phyloP scores from a whole-genome alignment of 1,284 basidiomycete species.

The Amylostereum chailletii region DNA sequence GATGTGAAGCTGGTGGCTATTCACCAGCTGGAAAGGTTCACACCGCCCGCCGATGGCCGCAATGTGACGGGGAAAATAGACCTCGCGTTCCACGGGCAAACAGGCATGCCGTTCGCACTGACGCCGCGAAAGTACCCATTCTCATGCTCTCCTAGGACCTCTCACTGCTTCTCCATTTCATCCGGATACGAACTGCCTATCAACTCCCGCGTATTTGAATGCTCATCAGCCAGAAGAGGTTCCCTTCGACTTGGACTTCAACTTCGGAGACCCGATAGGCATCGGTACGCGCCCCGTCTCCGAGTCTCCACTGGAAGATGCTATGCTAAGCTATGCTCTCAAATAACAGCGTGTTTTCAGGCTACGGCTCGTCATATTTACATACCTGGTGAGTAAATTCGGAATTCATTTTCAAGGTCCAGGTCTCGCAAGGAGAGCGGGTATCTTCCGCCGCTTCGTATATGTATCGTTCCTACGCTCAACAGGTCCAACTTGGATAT shows the following conservation, averaged over 20 bases:
- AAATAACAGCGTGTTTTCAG: too few species aligned
- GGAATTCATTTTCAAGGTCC: background rate
- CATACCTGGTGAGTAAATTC: slow-evolving; percentile 12
- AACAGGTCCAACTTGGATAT: slow-evolving; percentile 11
- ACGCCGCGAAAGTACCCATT: background rate
- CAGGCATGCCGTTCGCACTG: background rate
- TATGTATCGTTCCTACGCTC: slow-evolving; percentile 12
- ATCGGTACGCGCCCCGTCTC: slow-evolving; percentile 9
- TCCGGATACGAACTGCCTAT: slow-evolving; percentile 1
- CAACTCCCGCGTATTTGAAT: slow-evolving; percentile 14
- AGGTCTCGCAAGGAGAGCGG: slow-evolving; percentile 19
- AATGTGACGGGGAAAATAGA: background rate
- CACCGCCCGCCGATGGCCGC: background rate
- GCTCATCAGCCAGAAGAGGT: slow-evolving; percentile 11
- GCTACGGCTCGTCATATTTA: background rate
- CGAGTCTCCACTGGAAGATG: background rate
- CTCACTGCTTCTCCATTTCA: slow-evolving; percentile 9
- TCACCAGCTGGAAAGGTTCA: background rate
- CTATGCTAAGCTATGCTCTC: too few species aligned
- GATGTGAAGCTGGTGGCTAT: background rate
- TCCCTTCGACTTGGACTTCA: slow-evolving; percentile 13
- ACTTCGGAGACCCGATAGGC: slow-evolving; percentile 13
- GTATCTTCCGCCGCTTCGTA: slow-evolving; percentile 22
- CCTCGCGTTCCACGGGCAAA: background rate
- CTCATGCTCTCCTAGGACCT: slow-evolving; percentile 1